Conservation (phyloP, 2,329 filamentous ascomycete genomes). For the Neonectria sp. region DNA sequence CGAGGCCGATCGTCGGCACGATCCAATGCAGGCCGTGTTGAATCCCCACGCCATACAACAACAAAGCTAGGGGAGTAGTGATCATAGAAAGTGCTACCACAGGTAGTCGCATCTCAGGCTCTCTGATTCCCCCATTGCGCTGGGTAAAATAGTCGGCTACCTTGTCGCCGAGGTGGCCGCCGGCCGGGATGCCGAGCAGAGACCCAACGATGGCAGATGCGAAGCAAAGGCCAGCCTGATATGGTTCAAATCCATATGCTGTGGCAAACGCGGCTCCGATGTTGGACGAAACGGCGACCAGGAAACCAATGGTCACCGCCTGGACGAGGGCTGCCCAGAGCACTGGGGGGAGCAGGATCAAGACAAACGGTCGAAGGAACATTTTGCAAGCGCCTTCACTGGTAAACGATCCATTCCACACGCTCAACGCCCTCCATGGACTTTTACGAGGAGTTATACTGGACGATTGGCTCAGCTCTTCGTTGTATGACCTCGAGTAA, state of each 20-base stretch:
- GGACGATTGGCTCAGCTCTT: conserved; percentile 24
- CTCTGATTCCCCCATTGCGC: conserved; percentile 69
- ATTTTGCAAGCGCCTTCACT: conserved; percentile 64
- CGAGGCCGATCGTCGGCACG: conserved; percentile 68
- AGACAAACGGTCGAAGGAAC: conserved; percentile 63
- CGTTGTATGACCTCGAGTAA: conserved; percentile 35
- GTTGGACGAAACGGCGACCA: conserved; percentile 69
- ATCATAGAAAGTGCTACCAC: conserved; percentile 66
- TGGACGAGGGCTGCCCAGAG: conserved; percentile 70
- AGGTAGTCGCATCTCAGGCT: conserved; percentile 73
- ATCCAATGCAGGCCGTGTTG: conserved; percentile 67
- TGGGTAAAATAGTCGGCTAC: conserved; percentile 65
- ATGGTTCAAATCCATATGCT: conserved; percentile 61
- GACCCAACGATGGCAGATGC: conserved; percentile 64
- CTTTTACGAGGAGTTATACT: conserved; percentile 37
- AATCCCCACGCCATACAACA: conserved; percentile 65
- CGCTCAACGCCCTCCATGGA: conserved; percentile 54
- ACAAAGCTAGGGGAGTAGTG: conserved; percentile 62
- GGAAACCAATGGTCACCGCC: conserved; percentile 69
- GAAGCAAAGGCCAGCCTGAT: conserved; percentile 67
- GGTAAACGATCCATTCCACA: conserved; percentile 61
- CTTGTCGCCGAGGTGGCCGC: conserved; percentile 64
- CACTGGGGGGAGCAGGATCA: conserved; percentile 67
- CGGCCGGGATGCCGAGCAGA: conserved; percentile 64
- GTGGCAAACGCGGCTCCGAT: conserved; percentile 60